Percentiles rank a stretch among this genome's conserved stretches.
These are phyloP conservation scores for Thuidium tamariscinum DNA, from an alignment of 225 moss, liverwort and hornwort species.

Conservation along the genomic window DNA sequence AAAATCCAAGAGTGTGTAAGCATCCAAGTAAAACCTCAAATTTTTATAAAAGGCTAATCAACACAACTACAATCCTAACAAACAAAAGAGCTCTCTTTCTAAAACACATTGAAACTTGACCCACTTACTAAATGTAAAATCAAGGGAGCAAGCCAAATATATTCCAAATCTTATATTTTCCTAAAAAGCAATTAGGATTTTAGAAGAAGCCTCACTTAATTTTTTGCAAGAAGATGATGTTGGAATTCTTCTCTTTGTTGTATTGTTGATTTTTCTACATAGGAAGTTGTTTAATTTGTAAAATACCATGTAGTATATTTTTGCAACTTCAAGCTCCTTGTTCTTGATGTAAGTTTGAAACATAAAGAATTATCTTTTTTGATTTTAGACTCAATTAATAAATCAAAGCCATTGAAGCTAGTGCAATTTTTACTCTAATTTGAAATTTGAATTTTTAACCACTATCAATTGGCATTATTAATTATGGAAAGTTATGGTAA, in stretches of 20 bases:
- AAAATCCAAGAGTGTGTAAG: too few relatives aligned
- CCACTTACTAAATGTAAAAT: fast-evolving
- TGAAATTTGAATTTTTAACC: neutral
- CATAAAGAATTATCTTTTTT: too few relatives aligned
- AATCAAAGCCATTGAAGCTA: too few relatives aligned
- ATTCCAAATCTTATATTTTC: fast-evolving
- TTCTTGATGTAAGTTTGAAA: too few relatives aligned
- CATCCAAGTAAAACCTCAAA: neutral
- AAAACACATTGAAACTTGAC: neutral
- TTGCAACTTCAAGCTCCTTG: too few relatives aligned
- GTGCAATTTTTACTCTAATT: neutral
- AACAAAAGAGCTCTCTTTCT: neutral
- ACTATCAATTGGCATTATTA: fast-evolving
- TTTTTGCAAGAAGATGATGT: too few relatives aligned
- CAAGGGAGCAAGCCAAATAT: neutral
- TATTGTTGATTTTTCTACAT: too few relatives aligned
- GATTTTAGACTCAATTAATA: too few relatives aligned
- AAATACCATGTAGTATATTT: too few relatives aligned
- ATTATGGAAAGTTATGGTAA: neutral
- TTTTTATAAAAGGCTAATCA: neutral
- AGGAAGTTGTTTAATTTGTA: too few relatives aligned
- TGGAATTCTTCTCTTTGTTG: too few relatives aligned
- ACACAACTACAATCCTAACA: neutral
- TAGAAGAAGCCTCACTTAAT: too few relatives aligned
- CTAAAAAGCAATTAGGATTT: neutral